Base-by-base conservation (phyloP, 2,329 filamentous ascomycete species). In the Aspergillus flavus region DNA sequence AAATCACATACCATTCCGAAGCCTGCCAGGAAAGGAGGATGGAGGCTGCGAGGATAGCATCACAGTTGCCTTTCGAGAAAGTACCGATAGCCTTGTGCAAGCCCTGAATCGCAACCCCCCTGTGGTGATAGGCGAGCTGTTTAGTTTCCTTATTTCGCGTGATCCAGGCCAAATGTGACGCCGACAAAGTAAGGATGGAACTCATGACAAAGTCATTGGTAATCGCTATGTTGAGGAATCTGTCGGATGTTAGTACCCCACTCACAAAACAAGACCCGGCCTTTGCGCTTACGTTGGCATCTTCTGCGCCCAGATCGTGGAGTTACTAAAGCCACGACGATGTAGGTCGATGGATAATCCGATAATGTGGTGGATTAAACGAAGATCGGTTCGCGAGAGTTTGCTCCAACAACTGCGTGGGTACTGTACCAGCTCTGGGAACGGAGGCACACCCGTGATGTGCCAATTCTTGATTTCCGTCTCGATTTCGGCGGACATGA, bases 11-110 rank as follows among this genome's bases (percentile, higher is more conserved):
- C 94, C 94, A 98, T 82, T 98, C 94, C 64, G 90, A 95, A 61
- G 93, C 92, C 81, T 98, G 94, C 94, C 95, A 98, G 43, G 94
- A 96, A 57, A 99, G 85, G 55, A 98, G 86, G 52, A 97, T 88
- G 30, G 94, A 97, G 36, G 94, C 92, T 30, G 94, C 94, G 60
- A 99, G 85, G 66, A 97, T 90, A 50, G 94, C 93, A 79, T 99
- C 94, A 2, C 93, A 94, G 65, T 93, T 96, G 58, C 91, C 88
- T 71, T 88, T 89, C 2, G 91, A 96, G 79, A 98, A 97, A 23
- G 86, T 85, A 52, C 89, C 88, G 69, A 98, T 94, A 32, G 93
- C 93, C 73, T 94, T 91, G 73, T 97, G 93, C 55, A 98, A 82
- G 3, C 94, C 94, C 71, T 91, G 93, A 64, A 97, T 83, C 12